phyloP scores from a whole-genome alignment of 73 alveolate species.

The Tetrahymena elliotti region DNA sequence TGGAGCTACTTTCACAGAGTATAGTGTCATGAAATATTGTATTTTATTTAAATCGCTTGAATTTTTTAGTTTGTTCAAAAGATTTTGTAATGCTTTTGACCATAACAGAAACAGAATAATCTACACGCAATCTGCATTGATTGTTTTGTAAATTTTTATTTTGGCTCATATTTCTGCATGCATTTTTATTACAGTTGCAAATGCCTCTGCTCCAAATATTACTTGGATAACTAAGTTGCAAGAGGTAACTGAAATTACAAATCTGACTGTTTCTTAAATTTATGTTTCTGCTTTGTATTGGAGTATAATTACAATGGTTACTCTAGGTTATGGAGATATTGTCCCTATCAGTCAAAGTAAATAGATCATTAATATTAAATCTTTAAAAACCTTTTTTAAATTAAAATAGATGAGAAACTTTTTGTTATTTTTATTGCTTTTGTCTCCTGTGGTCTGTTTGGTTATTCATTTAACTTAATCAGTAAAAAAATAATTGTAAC shows the following conservation, averaged over 20 bases:
- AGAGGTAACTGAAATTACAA: neutral
- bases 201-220: neutral
- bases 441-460: neutral
- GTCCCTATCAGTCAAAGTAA: neutral
- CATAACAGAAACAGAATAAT: neutral
- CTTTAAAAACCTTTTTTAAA: neutral
- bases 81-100: neutral
- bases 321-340: neutral
- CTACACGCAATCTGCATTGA: neutral
- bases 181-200: neutral
- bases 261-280: neutral
- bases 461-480: neutral
- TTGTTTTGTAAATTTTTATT: neutral
- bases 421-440: neutral
- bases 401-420: neutral
- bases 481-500: neutral
- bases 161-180: neutral
- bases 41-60: neutral
- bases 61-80: neutral
- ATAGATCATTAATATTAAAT: neutral
- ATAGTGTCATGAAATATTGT: neutral
- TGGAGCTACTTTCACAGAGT: neutral
- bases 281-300: neutral
- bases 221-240: neutral
- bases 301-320: neutral